phyloP scores from a whole-genome alignment of 2,329 filamentous ascomycete genomes.

The Verticillium nubilum region DNA sequence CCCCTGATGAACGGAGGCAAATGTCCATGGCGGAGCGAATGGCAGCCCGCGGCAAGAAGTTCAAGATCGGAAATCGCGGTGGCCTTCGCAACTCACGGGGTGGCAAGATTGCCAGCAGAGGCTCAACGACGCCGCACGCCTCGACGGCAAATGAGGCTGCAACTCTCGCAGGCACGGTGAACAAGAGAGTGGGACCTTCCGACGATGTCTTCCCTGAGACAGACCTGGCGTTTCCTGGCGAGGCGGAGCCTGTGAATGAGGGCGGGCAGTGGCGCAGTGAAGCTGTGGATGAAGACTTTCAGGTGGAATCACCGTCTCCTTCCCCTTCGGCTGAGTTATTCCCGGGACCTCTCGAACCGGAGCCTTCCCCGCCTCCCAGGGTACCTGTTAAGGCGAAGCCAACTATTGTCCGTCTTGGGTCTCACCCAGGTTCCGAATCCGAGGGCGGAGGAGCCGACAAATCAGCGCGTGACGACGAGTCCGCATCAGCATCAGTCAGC shows the following conservation, averaged over 20 bases:
- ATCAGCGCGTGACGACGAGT: constrained; percentile 1
- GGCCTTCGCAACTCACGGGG: background rate
- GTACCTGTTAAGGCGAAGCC: constrained; percentile 1
- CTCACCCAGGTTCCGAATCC: constrained; percentile 8
- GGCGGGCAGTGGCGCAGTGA: background rate
- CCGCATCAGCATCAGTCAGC: constrained; percentile 6
- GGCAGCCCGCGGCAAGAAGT: constrained; percentile 45
- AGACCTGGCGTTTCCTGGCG: constrained; percentile 4
- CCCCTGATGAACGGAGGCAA: constrained; percentile 17
- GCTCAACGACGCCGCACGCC: background rate
- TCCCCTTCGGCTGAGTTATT: constrained; percentile 3
- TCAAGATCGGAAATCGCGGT: constrained; percentile 38
- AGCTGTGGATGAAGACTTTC: constrained; percentile 2
- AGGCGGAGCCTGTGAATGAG: background rate
- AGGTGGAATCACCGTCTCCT: background rate
- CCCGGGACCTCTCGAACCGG: background rate
- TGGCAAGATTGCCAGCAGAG: background rate
- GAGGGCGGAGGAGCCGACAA: background rate
- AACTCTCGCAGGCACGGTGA: background rate
- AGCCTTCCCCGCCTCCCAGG: background rate
- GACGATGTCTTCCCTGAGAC: background rate
- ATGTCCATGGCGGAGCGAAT: constrained; percentile 55
- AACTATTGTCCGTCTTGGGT: constrained; percentile 10
- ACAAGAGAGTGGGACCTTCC: background rate
- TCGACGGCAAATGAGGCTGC: background rate